Evolutionary conservation across 768 basidiomycete genomes (phyloP).

Genomic region (Leucosporidium yakuticum): DNA sequence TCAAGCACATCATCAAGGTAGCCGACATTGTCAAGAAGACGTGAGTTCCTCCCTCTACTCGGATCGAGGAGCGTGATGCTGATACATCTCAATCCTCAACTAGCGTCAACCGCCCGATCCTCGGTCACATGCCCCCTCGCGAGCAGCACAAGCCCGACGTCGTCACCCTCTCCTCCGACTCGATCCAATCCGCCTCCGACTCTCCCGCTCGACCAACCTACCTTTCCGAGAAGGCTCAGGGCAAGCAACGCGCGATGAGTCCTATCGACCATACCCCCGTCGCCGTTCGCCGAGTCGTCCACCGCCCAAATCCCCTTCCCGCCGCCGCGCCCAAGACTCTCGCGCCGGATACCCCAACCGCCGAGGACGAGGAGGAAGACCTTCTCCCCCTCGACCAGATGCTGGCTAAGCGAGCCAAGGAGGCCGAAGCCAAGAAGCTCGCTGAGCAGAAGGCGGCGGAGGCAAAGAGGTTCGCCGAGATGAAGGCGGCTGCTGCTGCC

Average conservation of each 20-base stretch:
- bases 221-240: conserved; percentile 7
- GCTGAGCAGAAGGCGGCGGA: background rate
- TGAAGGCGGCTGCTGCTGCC: background rate
- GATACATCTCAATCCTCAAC: background rate
- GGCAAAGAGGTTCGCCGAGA: conserved; percentile 2
- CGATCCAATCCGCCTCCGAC: conserved; percentile 1
- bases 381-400: conserved; percentile 6
- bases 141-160: background rate
- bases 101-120: background rate
- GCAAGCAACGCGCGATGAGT: conserved; percentile 12
- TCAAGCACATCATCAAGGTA: conserved; percentile 1
- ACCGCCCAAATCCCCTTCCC: no score
- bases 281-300: background rate
- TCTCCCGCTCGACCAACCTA: background rate
- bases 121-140: background rate
- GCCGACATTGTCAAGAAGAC: conserved; percentile 1
- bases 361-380: conserved; percentile 15
- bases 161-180: conserved; percentile 1
- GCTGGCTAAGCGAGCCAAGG: background rate
- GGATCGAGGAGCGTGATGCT: no score
- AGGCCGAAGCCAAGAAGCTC: conserved; percentile 1
- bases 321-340: background rate
- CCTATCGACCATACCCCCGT: conserved; percentile 14
- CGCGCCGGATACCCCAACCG: background rate
- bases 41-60: no score